Evolutionary conservation across 139 green algal genomes (phyloP), one percentile per base, ranked within the genome.

Genomic region (Penium margaritaceum): DNA sequence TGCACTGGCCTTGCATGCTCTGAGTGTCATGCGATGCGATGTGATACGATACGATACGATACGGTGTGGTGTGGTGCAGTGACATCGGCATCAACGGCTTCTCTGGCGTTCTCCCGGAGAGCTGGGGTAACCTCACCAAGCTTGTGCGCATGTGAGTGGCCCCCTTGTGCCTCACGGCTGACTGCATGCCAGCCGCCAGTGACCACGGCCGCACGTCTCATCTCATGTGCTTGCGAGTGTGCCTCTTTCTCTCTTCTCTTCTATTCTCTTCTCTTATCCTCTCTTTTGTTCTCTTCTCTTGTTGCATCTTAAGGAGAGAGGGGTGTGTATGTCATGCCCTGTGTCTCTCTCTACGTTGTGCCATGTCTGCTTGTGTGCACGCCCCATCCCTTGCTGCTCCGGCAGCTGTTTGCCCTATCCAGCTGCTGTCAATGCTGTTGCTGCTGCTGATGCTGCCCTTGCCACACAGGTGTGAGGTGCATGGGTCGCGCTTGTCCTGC

Each of bases 61-160:
- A 1, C 27, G 27, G n/a, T n/a, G n/a, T n/a, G n/a, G n/a, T n/a
- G n/a, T n/a, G n/a, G n/a, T n/a, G 66, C 66, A 74, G 66, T n/a
- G 41, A 74, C 41, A 29, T 76, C 36, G 47, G 51, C 29, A 19
- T 21, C n/a, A 76, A 76, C 55, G 19, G 17, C 29, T 54, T 76
- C 54, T 35, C 27, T 35, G 68, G 68, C n/a, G 3, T 14, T 3
- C 35, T 76, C 27, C 68, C 53, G 21, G 21, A 61, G 5, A 32
- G 17, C 3, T 51, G 70, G 19, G 30, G 68, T 24, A 67, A 67
- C 14, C 47, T 76, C 14, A 35, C 61, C 53, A 76, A 76, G 35
- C 53, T 76, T 6, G 38, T 43, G 51, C 24, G 38, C 15, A 15
- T 67, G 66, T 74, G 34, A 62, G 66, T 67, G 12, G 41, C 17